Percentiles rank a stretch among this genome's conserved stretches.
These are phyloP conservation scores for Rosa hybrid DNA, from an alignment of 331 rosid genomes.

Conservation along the genomic window DNA sequence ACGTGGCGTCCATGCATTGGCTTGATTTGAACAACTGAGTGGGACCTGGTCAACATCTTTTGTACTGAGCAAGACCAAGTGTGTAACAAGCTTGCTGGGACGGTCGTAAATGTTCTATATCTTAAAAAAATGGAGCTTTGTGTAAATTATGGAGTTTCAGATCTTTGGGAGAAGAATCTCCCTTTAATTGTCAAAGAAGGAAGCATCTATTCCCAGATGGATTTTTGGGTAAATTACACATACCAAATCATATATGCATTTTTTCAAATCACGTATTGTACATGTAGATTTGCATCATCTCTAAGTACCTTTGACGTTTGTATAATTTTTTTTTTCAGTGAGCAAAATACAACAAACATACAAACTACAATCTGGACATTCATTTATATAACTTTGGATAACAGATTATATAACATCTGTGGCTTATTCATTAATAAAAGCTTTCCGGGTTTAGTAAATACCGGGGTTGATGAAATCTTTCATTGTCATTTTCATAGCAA, in stretches of 20 bases:
- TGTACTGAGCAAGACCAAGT: constrained; percentile 19
- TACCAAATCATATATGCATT: constrained; percentile 22
- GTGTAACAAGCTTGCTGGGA: constrained; percentile 26
- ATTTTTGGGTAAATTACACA: constrained; percentile 37
- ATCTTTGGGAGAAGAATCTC: constrained; percentile 56
- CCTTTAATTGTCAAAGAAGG: constrained; percentile 84
- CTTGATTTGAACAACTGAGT: constrained; percentile 23
- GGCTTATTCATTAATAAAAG: too few relatives aligned
- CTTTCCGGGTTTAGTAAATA: background rate
- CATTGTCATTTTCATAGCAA: background rate
- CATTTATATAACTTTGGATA: background rate
- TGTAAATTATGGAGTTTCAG: constrained; percentile 31
- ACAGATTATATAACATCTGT: too few relatives aligned
- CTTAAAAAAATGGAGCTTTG: constrained; percentile 24
- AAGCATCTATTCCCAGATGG: constrained; percentile 70
- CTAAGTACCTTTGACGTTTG: background rate
- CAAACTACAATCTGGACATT: background rate
- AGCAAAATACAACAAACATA: background rate
- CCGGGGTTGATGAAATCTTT: background rate
- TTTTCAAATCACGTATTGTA: background rate
- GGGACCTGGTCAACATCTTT: constrained; percentile 29
- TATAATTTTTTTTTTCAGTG: background rate
- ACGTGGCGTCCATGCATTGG: constrained; percentile 38
- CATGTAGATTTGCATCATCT: background rate
- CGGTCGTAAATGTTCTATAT: constrained; percentile 20